Base-by-base conservation (phyloP, 805 yeast genomes). In the Lachancea sp. region DNA sequence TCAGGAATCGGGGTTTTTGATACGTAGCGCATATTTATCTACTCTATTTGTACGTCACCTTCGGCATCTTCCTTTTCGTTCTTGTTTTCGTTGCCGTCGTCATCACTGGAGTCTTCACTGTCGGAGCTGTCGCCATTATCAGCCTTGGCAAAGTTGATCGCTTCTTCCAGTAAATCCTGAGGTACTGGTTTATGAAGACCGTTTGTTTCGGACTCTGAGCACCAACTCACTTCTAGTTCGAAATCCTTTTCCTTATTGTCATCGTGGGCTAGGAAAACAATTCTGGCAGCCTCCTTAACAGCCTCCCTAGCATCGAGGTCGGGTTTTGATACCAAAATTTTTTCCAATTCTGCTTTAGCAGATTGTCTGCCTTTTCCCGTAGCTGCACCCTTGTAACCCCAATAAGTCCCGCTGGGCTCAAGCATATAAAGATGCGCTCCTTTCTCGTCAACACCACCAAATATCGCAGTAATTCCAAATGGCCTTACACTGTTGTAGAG, bases 311-410 rank as follows among this genome's bases (percentile, higher is more conserved):
- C 85, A 8, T 81, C 70, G 53, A 95, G 69, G 18, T 57, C 58
- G 9, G 61, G 55, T 19, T 56, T 42, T n/a, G 52, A 53, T 36
- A 56, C 58, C 30, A 62, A 63, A 47, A 93, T 72, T 66, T 93
- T 93, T 67, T 93, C 99, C 55, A 93, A 76, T 68, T 93, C 99
- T 25, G 91, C 85, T 69, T 91, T 91, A 41, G 99, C 99, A n/a
- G 87, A 79, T 67, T 93, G 99, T 67, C 98, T 81, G 39, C 99
- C 99, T 66, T 91, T 93, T 52, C 99, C 99, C 3, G 97, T 80
- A 15, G 99, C 99, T 33, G 96, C 95, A 49, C 96, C 99, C 45
- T 78, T 75, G 69, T 93, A 93, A 42, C 99, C 99, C 98, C 99
- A 95, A 61, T 82, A 88, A 1, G 88, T 73, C 50, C 99, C 99